These are phyloP conservation scores for Saxophila tyrrhenica DNA, from an alignment of 495 filamentous ascomycete genomes.

Conservation along the genomic window DNA sequence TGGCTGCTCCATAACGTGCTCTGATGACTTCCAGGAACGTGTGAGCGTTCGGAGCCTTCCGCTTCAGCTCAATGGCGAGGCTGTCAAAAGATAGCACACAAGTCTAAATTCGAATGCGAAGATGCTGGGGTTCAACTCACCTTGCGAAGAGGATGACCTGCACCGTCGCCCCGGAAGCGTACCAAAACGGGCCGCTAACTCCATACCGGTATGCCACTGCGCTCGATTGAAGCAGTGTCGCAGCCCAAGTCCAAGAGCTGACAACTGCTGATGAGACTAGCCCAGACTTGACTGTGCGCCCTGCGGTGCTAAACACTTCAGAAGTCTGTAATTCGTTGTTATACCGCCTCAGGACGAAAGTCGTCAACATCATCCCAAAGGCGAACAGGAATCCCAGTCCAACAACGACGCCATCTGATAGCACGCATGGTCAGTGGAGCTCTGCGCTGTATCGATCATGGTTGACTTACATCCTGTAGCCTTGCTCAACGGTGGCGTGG, in stretches of 20 bases:
- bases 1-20: constrained; percentile 41
- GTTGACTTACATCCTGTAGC: constrained; percentile 5
- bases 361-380: constrained; percentile 29
- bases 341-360: constrained; percentile 45
- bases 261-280: constrained; percentile 93
- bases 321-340: constrained; percentile 92
- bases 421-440: too few species aligned
- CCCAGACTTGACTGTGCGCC: constrained; percentile 86
- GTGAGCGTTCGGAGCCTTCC: constrained; percentile 37
- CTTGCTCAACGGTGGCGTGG: constrained; percentile 12
- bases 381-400: background rate
- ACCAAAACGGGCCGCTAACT: constrained; percentile 85
- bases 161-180: constrained; percentile 57
- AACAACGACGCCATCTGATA: too few species aligned
- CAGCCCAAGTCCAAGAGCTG: constrained; percentile 91
- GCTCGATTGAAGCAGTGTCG: constrained; percentile 71
- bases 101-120: too few species aligned
- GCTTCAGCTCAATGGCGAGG: constrained; percentile 85
- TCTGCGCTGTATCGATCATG: too few species aligned
- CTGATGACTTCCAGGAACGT: constrained; percentile 45
- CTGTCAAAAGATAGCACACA: too few species aligned
- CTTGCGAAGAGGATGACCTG: constrained; percentile 87
- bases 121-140: too few species aligned
- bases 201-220: constrained; percentile 87
- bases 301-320: constrained; percentile 94